phyloP scores from a whole-genome alignment of 78 protist genomes.

The Acrasis kona region DNA sequence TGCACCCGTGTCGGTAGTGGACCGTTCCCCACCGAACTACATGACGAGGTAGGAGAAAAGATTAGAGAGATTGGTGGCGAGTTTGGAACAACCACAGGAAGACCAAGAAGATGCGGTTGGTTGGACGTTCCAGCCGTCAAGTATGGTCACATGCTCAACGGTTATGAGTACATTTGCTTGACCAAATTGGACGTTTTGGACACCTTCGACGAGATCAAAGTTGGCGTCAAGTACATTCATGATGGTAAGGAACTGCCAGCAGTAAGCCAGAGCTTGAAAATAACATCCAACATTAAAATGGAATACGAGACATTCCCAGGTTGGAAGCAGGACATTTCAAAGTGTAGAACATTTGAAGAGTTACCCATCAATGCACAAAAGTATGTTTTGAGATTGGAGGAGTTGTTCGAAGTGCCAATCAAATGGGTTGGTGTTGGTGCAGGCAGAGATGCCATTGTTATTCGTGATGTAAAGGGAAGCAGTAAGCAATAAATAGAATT shows the following conservation, averaged over 20 bases:
- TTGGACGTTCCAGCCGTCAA: constrained; percentile 61
- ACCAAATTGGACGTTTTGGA: constrained; percentile 82
- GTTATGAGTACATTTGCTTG: constrained; percentile 47
- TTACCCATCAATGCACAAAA: constrained; percentile 55
- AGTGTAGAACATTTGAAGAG: constrained; percentile 27
- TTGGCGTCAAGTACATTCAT: constrained; percentile 59
- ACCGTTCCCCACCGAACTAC: constrained; percentile 79
- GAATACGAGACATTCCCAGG: constrained; percentile 67
- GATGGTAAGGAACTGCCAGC: neutral
- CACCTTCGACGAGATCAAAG: constrained; percentile 44
- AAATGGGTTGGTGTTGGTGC: constrained; percentile 38
- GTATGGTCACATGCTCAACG: constrained; percentile 67
- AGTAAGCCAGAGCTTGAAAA: constrained; percentile 16
- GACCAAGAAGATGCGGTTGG: constrained; percentile 88
- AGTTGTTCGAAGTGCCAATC: constrained; percentile 32
- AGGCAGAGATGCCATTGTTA: constrained; percentile 30
- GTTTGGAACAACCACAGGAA: constrained; percentile 84
- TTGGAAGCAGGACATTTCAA: constrained; percentile 48
- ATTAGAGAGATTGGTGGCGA: constrained; percentile 66
- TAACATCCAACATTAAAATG: constrained; percentile 39
- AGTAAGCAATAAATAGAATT: no score
- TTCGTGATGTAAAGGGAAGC: no score
- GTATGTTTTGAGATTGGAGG: constrained; percentile 46
- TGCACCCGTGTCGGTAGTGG: constrained; percentile 86
- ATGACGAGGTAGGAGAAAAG: constrained; percentile 29